A percentile compares a stretch with the other conserved stretches of the same genome.
Conservation (phyloP, 495 filamentous ascomycete species). For the Rhizodiscina lignyota region DNA sequence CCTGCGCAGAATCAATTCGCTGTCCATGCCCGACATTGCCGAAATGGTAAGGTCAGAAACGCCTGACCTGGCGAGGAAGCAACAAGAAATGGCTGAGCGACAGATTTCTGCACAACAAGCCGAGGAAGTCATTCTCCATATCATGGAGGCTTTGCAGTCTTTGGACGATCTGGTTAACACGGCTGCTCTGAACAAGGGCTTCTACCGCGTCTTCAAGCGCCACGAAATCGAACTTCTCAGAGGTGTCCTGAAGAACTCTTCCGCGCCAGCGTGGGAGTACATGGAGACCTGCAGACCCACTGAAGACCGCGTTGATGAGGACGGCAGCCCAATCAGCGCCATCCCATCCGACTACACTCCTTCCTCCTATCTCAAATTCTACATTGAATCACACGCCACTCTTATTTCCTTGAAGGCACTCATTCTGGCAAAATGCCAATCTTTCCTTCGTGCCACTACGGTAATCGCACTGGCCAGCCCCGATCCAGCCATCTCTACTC, state of each 20-base stretch:
- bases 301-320: neutral
- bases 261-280: slow-evolving; percentile 48
- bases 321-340: neutral
- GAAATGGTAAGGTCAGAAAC: too few species aligned
- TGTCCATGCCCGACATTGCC: too few species aligned
- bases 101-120: slow-evolving; percentile 26
- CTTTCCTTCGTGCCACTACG: slow-evolving; percentile 41
- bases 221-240: slow-evolving; percentile 41
- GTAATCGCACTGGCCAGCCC: slow-evolving; percentile 35
- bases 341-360: slow-evolving; percentile 39
- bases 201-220: slow-evolving; percentile 44
- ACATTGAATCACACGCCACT: slow-evolving; percentile 39
- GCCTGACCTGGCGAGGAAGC: too few species aligned
- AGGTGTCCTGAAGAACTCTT: slow-evolving; percentile 35
- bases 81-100: too few species aligned
- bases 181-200: slow-evolving; percentile 36
- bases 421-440: slow-evolving; percentile 39
- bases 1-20: too few species aligned
- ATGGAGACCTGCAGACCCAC: slow-evolving; percentile 42
- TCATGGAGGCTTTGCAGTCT: slow-evolving; percentile 32
- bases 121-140: slow-evolving; percentile 30
- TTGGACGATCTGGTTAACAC: slow-evolving; percentile 42
- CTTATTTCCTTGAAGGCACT: slow-evolving; percentile 42
- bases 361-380: slow-evolving; percentile 34
- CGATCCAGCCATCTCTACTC: slow-evolving; percentile 21